phyloP scores from a whole-genome alignment of 805 yeast species.

The Candida ascalaphidarum region DNA sequence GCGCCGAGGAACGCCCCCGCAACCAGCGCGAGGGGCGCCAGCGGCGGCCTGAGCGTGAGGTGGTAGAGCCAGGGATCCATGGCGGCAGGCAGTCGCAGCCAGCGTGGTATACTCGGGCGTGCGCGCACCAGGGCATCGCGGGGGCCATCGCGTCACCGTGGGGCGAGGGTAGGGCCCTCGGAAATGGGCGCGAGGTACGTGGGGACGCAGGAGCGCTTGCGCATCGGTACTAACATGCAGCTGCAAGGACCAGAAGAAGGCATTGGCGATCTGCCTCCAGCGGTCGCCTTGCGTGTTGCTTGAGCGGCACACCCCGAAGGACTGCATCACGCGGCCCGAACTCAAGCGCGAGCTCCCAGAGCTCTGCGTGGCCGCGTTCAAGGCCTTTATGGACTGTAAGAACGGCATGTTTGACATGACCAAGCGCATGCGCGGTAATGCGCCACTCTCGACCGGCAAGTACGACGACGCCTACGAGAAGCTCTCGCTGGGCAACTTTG shows the following conservation, averaged over 20 bases:
- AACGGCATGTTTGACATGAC: constrained; percentile 88
- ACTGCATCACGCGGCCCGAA: constrained; percentile 77
- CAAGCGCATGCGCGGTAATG: constrained; percentile 89
- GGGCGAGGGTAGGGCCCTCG: too few relatives aligned
- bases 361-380: constrained; percentile 75
- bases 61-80: constrained; percentile 59
- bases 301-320: constrained; percentile 81
- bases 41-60: constrained; percentile 58
- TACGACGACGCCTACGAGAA: constrained; percentile 83
- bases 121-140: too few relatives aligned
- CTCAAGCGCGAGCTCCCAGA: constrained; percentile 75
- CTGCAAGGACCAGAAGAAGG: constrained; percentile 89
- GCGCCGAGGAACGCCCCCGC: constrained; percentile 58
- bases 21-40: constrained; percentile 45
- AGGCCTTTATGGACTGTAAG: constrained; percentile 83
- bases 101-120: too few relatives aligned
- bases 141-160: too few relatives aligned
- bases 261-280: constrained; percentile 93
- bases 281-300: constrained; percentile 94
- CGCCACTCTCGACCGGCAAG: constrained; percentile 85
- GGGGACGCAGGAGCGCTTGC: neutral
- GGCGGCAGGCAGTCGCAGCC: too few relatives aligned
- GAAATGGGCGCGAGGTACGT: constrained; percentile 55
- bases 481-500: constrained; percentile 71
- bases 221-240: constrained; percentile 30